Conservation (phyloP, 2,329 filamentous ascomycete species). For the Trichophyton equinum region DNA sequence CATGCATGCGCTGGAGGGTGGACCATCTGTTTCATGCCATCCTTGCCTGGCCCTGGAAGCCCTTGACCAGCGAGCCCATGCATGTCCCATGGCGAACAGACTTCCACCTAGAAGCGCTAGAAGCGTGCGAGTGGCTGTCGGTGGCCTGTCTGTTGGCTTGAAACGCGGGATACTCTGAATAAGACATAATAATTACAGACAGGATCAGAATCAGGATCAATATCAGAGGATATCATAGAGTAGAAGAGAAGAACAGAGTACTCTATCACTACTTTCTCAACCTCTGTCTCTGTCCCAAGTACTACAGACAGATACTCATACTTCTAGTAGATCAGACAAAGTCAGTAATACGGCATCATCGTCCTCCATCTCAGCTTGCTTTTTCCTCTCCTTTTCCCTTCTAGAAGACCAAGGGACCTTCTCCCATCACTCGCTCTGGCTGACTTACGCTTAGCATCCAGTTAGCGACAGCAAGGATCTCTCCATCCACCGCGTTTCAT, state of each 20-base stretch:
- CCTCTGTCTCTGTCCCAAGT: too few species aligned
- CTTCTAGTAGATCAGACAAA: too few species aligned
- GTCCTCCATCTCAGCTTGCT: not conserved
- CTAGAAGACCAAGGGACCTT: not conserved
- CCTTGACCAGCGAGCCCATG: not conserved
- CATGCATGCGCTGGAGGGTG: not conserved
- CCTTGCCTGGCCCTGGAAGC: not conserved
- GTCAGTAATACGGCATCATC: too few species aligned
- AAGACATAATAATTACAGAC: too few species aligned
- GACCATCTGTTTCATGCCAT: not conserved
- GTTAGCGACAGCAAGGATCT: not conserved
- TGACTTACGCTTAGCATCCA: not conserved
- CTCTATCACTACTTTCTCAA: too few species aligned
- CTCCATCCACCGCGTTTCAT: not conserved
- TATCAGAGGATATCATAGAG: too few species aligned
- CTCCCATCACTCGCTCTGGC: not conserved
- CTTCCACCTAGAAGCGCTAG: not conserved
- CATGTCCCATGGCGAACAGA: too few species aligned
- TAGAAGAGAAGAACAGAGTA: too few species aligned
- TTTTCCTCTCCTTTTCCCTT: not conserved
- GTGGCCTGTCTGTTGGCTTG: too few species aligned
- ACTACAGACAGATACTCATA: too few species aligned
- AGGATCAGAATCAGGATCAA: too few species aligned
- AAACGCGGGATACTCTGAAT: too few species aligned
- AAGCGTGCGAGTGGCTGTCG: not conserved